These are phyloP conservation scores for Kwoniella mangroviensis DNA, from an alignment of 768 basidiomycete genomes.

Conservation along the genomic window DNA sequence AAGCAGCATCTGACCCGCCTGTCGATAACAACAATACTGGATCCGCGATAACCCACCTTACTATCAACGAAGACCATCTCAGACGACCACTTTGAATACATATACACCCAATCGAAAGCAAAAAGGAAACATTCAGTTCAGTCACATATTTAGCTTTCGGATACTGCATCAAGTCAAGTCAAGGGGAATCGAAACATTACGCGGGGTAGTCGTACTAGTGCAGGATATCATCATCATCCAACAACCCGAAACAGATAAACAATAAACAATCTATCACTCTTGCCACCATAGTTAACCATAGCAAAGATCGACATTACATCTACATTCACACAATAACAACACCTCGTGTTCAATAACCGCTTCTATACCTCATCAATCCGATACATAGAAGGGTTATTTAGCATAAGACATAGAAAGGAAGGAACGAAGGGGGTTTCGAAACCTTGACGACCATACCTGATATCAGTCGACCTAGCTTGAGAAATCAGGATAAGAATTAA, in stretches of 20 bases:
- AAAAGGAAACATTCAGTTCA: background rate
- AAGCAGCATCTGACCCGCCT: background rate
- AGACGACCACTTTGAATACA: background rate
- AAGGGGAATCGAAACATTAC: background rate
- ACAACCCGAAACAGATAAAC: constrained; percentile 16
- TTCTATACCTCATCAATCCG: background rate
- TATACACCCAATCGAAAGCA: background rate
- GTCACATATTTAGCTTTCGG: background rate
- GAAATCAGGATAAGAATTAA: constrained; percentile 2
- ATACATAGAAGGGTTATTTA: background rate
- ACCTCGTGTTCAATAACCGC: background rate
- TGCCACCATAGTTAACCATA: background rate
- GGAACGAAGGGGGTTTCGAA: background rate
- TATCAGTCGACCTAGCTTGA: background rate
- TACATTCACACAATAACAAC: too few species aligned
- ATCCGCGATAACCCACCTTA: background rate
- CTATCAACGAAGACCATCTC: background rate
- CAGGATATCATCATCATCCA: background rate
- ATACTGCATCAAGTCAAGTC: background rate
- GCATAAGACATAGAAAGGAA: constrained; percentile 7
- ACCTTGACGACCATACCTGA: background rate
- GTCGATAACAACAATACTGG: background rate
- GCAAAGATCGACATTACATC: constrained; percentile 6
- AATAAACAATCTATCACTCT: constrained; percentile 8
- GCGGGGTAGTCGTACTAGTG: background rate